Evolutionary conservation across 257 asterid species (phyloP).

Genomic region (Nicotiana tabacum): DNA sequence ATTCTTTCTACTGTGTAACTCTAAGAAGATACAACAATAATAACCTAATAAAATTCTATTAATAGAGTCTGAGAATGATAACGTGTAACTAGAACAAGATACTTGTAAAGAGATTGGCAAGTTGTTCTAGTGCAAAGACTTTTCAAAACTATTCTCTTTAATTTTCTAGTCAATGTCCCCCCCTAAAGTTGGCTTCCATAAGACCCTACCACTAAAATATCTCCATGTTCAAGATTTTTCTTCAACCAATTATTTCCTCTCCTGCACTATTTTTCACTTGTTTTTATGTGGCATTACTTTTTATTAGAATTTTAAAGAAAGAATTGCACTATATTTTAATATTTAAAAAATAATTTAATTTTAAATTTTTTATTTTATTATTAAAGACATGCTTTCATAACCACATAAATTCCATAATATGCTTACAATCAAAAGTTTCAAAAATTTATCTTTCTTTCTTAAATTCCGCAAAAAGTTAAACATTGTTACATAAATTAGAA

Average conservation of each 20-base stretch:
- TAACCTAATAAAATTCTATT: too few relatives aligned
- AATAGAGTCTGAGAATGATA: too few relatives aligned
- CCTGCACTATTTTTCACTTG: background rate
- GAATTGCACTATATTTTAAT: background rate
- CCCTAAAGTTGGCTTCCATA: background rate
- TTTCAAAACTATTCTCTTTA: background rate
- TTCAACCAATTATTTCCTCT: background rate
- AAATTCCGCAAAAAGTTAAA: too few relatives aligned
- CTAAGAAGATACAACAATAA: background rate
- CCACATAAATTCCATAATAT: background rate
- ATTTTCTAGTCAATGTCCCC: background rate
- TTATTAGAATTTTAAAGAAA: background rate
- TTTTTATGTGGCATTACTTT: background rate
- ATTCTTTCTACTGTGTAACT: background rate
- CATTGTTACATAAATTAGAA: too few relatives aligned
- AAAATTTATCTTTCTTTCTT: too few relatives aligned
- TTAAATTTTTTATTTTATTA: background rate
- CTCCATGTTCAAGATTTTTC: background rate
- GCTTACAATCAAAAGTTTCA: too few relatives aligned
- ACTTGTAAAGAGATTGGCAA: background rate
- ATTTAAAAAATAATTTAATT: background rate
- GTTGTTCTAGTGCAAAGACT: background rate
- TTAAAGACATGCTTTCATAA: background rate
- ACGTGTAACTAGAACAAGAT: too few relatives aligned
- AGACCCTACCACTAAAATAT: background rate